Base-by-base conservation (phyloP, 2,329 filamentous ascomycete genomes). In the Fusarium pseudograminearum region DNA sequence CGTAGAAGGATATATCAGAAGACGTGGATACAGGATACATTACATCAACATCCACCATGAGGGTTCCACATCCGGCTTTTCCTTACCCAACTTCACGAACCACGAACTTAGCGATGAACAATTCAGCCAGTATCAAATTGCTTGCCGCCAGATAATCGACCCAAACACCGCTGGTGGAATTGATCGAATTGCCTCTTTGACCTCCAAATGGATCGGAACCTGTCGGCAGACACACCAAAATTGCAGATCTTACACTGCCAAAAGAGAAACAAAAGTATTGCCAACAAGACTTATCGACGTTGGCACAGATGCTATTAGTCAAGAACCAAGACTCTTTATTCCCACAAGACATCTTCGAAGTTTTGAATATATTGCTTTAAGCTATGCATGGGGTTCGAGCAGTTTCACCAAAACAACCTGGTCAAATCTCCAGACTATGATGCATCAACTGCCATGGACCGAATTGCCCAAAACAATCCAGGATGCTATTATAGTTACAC, bases 241-340 rank as follows among this genome's bases (percentile, higher is more conserved):
- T 20, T 62, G 56, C 2, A 0, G 4, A 2, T n/a, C 10, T 3
- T 7, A 12, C 2, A 4, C 14, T 10, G 1, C 12, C 1, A 6
- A 11, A 8, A 1, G 4, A 1, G 4, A 16, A 7, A 1, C 4
- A 4, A 46, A 8, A 15, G 9, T 31, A 1, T 4, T 31, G 2
- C 60, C 60, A 7, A 63, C 57, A 2, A 63, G 60, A 22, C 7
- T 61, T 0, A 47, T 63, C 1, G 28, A 61, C 1, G 57, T 61
- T 11, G 47, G 47, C 2, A 5, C 9, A 2, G 11, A 7, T 14
- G n/a, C n/a, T n/a, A n/a, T n/a, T n/a, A n/a, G 6, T 4, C 12
- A 11, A 12, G 11, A 7, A 1, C 47, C 57, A 12, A 63, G 28
- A 9, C 24, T 55, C 12, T 14, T 26, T 0, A 33, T n/a, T n/a